These are phyloP conservation scores for Helichrysum umbraculigerum DNA, from an alignment of 129 eudicot species.

Conservation along the genomic window DNA sequence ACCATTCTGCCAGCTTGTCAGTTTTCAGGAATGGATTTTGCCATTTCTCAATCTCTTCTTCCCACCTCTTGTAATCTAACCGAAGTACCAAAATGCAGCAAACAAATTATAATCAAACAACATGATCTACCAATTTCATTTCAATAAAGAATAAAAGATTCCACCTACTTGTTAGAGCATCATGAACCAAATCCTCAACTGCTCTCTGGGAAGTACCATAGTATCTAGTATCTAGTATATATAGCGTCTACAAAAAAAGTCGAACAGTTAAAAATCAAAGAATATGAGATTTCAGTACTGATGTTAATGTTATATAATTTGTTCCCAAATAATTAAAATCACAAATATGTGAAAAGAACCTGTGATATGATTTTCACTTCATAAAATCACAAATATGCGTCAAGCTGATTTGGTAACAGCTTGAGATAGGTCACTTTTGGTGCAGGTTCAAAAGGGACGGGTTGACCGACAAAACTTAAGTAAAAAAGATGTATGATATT, in stretches of 20 bases:
- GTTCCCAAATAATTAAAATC: not conserved
- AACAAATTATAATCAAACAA: not conserved
- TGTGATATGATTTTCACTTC: conserved; percentile 89
- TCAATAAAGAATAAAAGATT: not conserved
- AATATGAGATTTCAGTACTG: not conserved
- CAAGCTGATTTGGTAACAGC: not conserved
- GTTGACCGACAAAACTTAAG: not conserved
- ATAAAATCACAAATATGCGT: conserved; percentile 16
- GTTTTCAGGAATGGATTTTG: conserved; percentile 85
- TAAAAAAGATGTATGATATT: too few relatives aligned
- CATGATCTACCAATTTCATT: not conserved
- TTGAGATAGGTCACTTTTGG: not conserved
- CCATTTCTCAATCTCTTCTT: conserved; percentile 95
- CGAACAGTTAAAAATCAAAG: not conserved
- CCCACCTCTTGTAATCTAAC: conserved; percentile 92
- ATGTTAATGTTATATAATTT: not conserved
- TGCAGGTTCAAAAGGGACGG: not conserved
- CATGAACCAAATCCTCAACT: conserved; percentile 79
- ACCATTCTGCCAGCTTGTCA: conserved; percentile 93
- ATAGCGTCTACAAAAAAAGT: conserved; percentile 52
- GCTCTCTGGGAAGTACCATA: conserved; percentile 90
- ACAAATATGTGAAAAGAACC: conserved; percentile 41
- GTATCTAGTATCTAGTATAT: too few relatives aligned
- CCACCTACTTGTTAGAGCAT: conserved; percentile 76
- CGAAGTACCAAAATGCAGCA: not conserved